Percentiles rank a stretch among this genome's conserved stretches.
Conservation (phyloP, 1,139 yeast species). For the Diutina neorugosa region DNA sequence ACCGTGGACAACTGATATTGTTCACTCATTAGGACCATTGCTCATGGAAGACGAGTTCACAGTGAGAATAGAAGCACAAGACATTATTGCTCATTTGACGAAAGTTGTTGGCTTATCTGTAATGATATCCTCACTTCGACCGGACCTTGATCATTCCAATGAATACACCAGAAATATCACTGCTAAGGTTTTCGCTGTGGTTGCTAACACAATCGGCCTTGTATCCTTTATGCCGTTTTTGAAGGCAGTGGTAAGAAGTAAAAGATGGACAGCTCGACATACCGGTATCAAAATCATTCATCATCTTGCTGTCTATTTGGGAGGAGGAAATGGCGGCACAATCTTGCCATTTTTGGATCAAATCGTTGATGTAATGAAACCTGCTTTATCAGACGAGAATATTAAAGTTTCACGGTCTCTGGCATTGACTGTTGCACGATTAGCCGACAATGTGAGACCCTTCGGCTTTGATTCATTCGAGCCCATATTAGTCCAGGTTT, state of each 20-base stretch:
- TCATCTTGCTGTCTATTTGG: slow-evolving; percentile 58
- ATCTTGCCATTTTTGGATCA: slow-evolving; percentile 64
- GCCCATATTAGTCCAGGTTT: slow-evolving; percentile 54
- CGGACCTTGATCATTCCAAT: slow-evolving; percentile 74
- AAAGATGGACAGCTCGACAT: slow-evolving; percentile 78
- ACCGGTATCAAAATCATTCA: slow-evolving; percentile 76
- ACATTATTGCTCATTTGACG: slow-evolving; percentile 60
- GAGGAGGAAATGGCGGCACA: slow-evolving; percentile 44
- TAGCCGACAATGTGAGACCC: slow-evolving; percentile 83
- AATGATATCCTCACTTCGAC: slow-evolving; percentile 65
- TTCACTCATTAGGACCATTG: slow-evolving; percentile 69
- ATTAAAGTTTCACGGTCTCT: slow-evolving; percentile 55
- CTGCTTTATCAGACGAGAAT: slow-evolving; percentile 61
- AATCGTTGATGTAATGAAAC: slow-evolving; percentile 47
- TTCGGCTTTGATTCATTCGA: slow-evolving; percentile 89
- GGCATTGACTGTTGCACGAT: slow-evolving; percentile 57
- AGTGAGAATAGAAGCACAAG: slow-evolving; percentile 69
- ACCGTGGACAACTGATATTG: slow-evolving; percentile 64
- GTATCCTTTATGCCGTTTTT: slow-evolving; percentile 65
- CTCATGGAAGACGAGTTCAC: slow-evolving; percentile 69
- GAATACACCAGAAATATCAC: slow-evolving; percentile 73
- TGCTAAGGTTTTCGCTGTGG: slow-evolving; percentile 74
- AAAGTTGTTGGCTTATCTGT: slow-evolving; percentile 76
- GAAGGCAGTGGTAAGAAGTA: slow-evolving; percentile 70
- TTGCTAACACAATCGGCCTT: slow-evolving; percentile 71